phyloP scores from a whole-genome alignment of 2,329 filamentous ascomycete species.

The Nannizzia gypsea region DNA sequence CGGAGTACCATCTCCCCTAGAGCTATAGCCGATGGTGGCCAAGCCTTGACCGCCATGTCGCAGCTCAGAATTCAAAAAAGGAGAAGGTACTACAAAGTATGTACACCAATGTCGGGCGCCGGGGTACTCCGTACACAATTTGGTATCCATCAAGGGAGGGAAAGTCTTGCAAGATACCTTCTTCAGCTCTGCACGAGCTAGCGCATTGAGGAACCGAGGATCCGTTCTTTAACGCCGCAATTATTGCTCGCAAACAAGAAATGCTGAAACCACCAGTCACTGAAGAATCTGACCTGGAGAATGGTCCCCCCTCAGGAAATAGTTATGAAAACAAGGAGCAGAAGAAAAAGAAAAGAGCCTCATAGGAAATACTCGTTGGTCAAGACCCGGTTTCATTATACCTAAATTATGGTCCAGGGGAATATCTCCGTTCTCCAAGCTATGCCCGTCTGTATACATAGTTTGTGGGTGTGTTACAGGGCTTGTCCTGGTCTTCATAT shows the following conservation, averaged over 20 bases:
- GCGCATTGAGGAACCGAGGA: not conserved
- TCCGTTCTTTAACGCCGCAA: not conserved
- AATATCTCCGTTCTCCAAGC: not conserved
- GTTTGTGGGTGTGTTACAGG: not conserved
- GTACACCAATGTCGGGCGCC: not conserved
- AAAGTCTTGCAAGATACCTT: not conserved
- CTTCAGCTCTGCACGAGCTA: not conserved
- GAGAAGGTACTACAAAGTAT: not conserved
- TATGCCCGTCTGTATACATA: not conserved
- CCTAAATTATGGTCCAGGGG: not conserved
- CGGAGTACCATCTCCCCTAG: not conserved
- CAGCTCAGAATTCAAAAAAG: not conserved
- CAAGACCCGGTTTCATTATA: not conserved
- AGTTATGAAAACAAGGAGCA: not conserved
- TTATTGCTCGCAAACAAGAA: not conserved
- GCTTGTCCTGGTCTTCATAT: not conserved
- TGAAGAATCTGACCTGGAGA: not conserved
- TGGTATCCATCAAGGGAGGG: not conserved
- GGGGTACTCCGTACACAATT: not conserved
- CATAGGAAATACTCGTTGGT: not conserved
- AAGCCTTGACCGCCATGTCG: not conserved
- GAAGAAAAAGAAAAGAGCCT: not conserved
- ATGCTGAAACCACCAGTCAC: not conserved
- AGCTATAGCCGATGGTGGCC: not conserved
- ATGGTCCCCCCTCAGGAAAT: not conserved